phyloP scores from a whole-genome alignment of 1,284 basidiomycete species.

The Vanrija sp. region DNA sequence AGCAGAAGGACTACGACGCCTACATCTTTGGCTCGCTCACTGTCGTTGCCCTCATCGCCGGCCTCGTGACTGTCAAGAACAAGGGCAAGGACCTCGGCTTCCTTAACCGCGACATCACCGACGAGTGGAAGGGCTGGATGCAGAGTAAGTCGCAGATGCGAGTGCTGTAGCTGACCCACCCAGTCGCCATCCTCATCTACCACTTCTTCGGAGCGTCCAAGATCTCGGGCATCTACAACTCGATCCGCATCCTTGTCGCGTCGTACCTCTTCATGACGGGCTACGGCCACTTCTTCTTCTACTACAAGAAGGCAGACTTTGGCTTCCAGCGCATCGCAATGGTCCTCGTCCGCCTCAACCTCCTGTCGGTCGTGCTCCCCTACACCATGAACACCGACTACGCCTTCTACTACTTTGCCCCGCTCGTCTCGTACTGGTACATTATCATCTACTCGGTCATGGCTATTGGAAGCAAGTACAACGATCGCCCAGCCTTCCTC shows the following conservation, averaged over 20 bases:
- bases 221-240: conserved; percentile 83
- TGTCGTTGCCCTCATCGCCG: conserved; percentile 57
- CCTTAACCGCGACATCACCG: conserved; percentile 82
- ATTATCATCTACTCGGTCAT: conserved; percentile 78
- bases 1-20: conserved; percentile 74
- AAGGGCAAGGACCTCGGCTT: conserved; percentile 72
- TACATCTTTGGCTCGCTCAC: conserved; percentile 63
- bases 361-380: conserved; percentile 72
- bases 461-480: conserved; percentile 65
- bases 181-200: conserved; percentile 81
- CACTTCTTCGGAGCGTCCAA: conserved; percentile 84
- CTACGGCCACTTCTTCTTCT: conserved; percentile 50
- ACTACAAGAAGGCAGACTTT: conserved; percentile 80
- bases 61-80: conserved; percentile 63
- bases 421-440: conserved; percentile 65
- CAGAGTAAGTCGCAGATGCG: conserved; percentile 59
- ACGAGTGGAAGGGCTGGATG: conserved; percentile 98
- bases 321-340: conserved; percentile 68
- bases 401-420: conserved; percentile 81
- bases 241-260: conserved; percentile 78
- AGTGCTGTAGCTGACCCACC: background rate
- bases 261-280: conserved; percentile 69
- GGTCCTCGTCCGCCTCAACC: conserved; percentile 75
- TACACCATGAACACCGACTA: conserved; percentile 90
- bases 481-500: conserved; percentile 65